Evolutionary conservation across 345 rosid genomes (phyloP), one percentile per base, ranked within the genome.

Genomic region (Laguncularia racemosa): DNA sequence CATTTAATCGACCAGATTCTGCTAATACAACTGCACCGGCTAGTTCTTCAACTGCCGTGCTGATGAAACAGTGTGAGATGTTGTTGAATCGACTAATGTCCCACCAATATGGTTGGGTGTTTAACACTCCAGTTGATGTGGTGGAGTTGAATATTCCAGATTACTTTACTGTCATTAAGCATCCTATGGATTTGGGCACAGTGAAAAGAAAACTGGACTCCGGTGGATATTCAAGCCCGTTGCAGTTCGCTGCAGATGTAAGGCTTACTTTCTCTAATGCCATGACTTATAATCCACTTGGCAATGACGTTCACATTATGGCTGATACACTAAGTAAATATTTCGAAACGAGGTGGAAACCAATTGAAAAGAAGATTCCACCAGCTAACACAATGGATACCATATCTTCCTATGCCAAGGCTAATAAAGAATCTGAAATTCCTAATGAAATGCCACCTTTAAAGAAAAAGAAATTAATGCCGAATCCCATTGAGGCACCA

Each of bases 161-260:
- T 70, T 92, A 92, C 64, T 81, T 81, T 52, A 76, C 71, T 33
- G 77, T 92, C 74, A 76, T 92, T 58, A 89, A 84, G 72, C 80
- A 80, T 43, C 98, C 96, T n/a, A 89, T 92, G 98, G 93, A 89
- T 78, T 79, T 92, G 70, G 91, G 91, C 44, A 89, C 97, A 4
- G 81, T 92, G 62, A 80, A 83, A 66, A 67, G 62, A 59, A 92
- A 74, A 62, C 46, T 89, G 28, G 46, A 63, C 61, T 71, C 82
- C 3, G 83, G 86, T 53, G 68, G 61, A 53, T 89, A 89, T 76
- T 67, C 86, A 15, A 77, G 81, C 75, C 95, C 88, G 16, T 45
- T 67, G 49, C 85, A 43, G 51, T 89, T 89, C 52, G 91, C 88
- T 21, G 81, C 88, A 21, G 97, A 92, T 60, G 85, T 86, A 47